Evolutionary conservation across 345 rosid species (phyloP).

Genomic region (Mangifera indica): DNA sequence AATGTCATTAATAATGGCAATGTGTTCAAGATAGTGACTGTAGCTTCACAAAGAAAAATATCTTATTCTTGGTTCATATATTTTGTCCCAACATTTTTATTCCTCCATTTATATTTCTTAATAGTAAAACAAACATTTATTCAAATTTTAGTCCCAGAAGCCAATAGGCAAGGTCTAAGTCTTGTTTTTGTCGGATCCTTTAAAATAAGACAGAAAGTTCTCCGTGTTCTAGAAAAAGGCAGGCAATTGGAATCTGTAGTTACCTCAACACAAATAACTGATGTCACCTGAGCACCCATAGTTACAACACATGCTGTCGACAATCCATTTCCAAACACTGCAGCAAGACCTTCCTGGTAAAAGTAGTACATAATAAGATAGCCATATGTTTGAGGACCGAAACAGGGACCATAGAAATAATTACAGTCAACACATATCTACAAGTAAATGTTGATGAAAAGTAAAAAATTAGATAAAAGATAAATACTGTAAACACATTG

Average conservation of each 20-base stretch:
- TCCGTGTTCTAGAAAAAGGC: background rate
- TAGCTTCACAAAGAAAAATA: background rate
- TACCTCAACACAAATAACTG: constrained; percentile 91
- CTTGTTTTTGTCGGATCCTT: background rate
- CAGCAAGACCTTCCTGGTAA: constrained; percentile 83
- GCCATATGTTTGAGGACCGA: constrained; percentile 11
- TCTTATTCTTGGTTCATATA: background rate
- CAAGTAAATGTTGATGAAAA: background rate
- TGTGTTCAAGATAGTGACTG: background rate
- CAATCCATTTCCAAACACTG: constrained; percentile 90
- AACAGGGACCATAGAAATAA: background rate
- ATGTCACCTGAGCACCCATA: constrained; percentile 85
- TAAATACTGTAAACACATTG: background rate
- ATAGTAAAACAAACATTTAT: constrained; percentile 4
- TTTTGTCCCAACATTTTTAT: background rate
- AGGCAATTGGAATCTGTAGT: constrained; percentile 3
- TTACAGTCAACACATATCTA: background rate
- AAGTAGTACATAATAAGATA: constrained; percentile 12
- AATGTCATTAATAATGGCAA: background rate
- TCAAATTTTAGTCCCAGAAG: background rate
- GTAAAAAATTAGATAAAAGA: constrained; percentile 6
- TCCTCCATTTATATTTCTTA: background rate
- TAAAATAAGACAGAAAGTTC: background rate
- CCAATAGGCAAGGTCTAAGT: background rate
- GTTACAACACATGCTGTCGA: constrained; percentile 89